Base-by-base conservation (phyloP, 345 rosid species). In the Aegle marmelos region DNA sequence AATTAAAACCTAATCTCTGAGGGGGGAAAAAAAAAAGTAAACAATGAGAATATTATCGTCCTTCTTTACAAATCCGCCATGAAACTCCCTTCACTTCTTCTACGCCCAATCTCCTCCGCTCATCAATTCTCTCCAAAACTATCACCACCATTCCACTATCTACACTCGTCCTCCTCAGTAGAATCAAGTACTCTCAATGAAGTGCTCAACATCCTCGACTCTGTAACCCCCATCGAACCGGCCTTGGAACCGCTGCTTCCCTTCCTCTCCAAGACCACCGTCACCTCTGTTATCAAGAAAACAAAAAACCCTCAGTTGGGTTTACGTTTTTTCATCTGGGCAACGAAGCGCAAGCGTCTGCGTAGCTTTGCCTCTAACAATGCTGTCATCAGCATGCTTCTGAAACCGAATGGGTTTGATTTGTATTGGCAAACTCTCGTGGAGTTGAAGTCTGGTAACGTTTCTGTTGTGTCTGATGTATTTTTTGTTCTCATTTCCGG, bases 281-380 rank as follows among this genome's bases (percentile, higher is more conserved):
- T 93, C 84, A 28, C 85, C 70, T 87, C 88, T 24, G 75, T 91
- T 8, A 83, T 95, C 79, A 81, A 77, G 78, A 63, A 85, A 16
- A 88, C 87, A 24, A 82, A 81, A 60, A 84, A 80, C 61, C 84
- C 76, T 4, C 85, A 39, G 70, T 54, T 86, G 73, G 91, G 92
- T 59, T 90, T 91, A 75, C 96, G 97, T 69, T 92, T 93, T 88
- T 91, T 93, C 39, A 86, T 89, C 79, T 95, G 99, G 98, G 91
- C 93, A 11, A 82, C 86, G 54, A 86, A 86, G 39, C 85, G 82
- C 80, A 81, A 77, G 80, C 91, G 88, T 56, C 84, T 93, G 6
- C 84, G 86, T 30, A 74, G 87, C 61, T 72, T 50, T 77, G 79
- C 50, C 16, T 87, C 82, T 68, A 83, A 78, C 10, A 31, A 80